Percentiles rank a stretch among this genome's conserved stretches.
Conservation (phyloP, 2,329 filamentous ascomycete genomes). For the Penicillium expansum region DNA sequence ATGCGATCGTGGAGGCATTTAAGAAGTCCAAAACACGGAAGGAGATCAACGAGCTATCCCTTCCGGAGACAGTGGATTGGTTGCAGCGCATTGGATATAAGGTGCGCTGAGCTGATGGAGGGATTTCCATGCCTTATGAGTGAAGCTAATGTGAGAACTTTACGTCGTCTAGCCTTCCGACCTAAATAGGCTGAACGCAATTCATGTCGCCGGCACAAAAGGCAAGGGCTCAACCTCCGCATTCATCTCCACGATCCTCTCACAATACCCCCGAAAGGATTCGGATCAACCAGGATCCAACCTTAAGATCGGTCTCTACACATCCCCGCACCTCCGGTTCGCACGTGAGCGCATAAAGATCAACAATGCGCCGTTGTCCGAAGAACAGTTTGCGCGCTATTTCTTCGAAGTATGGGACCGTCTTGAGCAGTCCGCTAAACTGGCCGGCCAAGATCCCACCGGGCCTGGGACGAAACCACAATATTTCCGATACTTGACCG, state of each 20-base stretch:
- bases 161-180: constrained; percentile 53
- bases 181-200: constrained; percentile 58
- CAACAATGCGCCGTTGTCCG: constrained; percentile 67
- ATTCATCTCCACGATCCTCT: constrained; percentile 76
- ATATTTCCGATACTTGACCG: constrained; percentile 87
- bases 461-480: constrained; percentile 68
- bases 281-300: constrained; percentile 29
- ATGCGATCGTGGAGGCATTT: constrained; percentile 71
- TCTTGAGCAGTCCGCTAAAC: constrained; percentile 53
- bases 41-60: constrained; percentile 69
- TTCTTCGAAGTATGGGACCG: constrained; percentile 84
- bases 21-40: constrained; percentile 63
- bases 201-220: constrained; percentile 92
- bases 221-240: constrained; percentile 89
- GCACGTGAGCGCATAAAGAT: constrained; percentile 83
- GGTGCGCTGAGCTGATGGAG: constrained; percentile 48
- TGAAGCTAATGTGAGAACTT: neutral
- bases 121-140: neutral
- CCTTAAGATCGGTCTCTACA: constrained; percentile 72
- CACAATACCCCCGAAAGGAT: constrained; percentile 52
- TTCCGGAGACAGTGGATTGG: constrained; percentile 81
- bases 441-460: constrained; percentile 53
- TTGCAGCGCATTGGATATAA: constrained; percentile 71
- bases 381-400: constrained; percentile 67
- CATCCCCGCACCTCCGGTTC: constrained; percentile 78